Evolutionary conservation across 768 basidiomycete genomes (phyloP).

Genomic region (Leccinum rimulosum): DNA sequence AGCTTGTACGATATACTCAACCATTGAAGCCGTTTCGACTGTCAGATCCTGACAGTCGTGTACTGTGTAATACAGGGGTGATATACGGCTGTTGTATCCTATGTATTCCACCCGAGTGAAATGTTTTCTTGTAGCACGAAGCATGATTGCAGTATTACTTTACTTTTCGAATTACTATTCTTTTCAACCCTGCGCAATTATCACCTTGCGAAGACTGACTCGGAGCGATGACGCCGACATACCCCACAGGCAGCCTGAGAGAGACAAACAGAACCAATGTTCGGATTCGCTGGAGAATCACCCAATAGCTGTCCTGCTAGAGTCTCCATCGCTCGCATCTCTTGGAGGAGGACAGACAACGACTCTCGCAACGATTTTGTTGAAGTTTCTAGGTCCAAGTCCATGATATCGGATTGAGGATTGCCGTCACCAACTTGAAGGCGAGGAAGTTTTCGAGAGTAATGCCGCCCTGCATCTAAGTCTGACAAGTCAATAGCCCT

Average conservation of each 20-base stretch:
- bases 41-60: no score
- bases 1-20: no score
- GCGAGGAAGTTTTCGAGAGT: background rate
- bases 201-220: background rate
- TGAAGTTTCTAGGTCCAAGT: background rate
- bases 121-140: no score
- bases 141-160: no score
- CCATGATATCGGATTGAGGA: background rate
- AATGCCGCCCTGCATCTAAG: no score
- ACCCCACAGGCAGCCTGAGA: background rate
- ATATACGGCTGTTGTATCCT: no score
- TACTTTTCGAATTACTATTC: no score
- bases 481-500: background rate
- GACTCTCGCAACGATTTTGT: background rate
- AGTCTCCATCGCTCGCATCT: background rate
- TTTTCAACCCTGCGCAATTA: no score
- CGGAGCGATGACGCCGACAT: background rate
- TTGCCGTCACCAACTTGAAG: background rate
- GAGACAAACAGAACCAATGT: background rate
- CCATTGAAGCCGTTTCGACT: no score
- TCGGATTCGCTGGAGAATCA: background rate
- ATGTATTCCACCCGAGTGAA: no score
- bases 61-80: no score
- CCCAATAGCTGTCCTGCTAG: background rate
- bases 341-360: background rate